Percentiles rank a stretch among this genome's conserved stretches.
These are phyloP conservation scores for Podosphaera fusca DNA, from an alignment of 2,329 filamentous ascomycete species.

Conservation along the genomic window DNA sequence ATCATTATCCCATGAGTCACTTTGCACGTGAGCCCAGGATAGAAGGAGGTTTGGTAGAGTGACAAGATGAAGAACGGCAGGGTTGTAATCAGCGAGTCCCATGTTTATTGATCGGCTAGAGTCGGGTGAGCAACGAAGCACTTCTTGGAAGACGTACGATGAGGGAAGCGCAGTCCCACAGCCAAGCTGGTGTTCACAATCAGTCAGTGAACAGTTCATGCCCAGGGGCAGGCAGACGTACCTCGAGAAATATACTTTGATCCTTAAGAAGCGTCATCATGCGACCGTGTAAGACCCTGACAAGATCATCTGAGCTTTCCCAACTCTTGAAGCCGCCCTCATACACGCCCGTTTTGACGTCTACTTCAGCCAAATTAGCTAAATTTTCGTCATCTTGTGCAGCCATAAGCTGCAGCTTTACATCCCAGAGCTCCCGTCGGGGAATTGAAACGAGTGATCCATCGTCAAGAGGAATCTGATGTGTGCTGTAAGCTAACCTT, in stretches of 20 bases:
- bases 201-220: not conserved
- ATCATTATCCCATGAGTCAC: constrained; percentile 11
- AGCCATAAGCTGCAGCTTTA: constrained; percentile 61
- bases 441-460: constrained; percentile 29
- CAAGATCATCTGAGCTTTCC: constrained; percentile 66
- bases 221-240: constrained; percentile 4
- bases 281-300: constrained; percentile 26
- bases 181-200: constrained; percentile 31
- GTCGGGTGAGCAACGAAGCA: constrained; percentile 14
- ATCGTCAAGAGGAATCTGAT: constrained; percentile 35
- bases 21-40: constrained; percentile 26
- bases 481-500: constrained; percentile 44
- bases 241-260: constrained; percentile 13
- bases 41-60: constrained; percentile 60
- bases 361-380: constrained; percentile 37
- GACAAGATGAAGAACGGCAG: constrained; percentile 51
- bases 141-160: constrained; percentile 39
- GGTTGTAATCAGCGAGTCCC: constrained; percentile 59
- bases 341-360: constrained; percentile 63
- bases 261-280: constrained; percentile 1
- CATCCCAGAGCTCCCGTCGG: constrained; percentile 59
- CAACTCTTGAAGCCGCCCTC: constrained; percentile 79
- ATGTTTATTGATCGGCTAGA: constrained; percentile 24
- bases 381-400: constrained; percentile 31
- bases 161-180: constrained; percentile 58